A percentile compares a stretch with the other conserved stretches of the same genome.
Conservation (phyloP, 306 rosid species). For the Abrus pulchellus region DNA sequence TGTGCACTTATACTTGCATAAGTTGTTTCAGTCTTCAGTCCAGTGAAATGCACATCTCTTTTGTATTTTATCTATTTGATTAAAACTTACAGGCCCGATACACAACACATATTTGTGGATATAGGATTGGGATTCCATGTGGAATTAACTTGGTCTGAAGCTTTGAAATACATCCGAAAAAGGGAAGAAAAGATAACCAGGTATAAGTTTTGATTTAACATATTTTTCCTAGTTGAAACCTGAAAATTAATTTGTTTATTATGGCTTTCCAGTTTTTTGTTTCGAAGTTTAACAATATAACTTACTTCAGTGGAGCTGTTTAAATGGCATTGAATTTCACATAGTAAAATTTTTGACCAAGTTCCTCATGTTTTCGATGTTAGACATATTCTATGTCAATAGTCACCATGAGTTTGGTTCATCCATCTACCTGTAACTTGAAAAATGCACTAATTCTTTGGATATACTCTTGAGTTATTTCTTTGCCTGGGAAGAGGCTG, state of each 20-base stretch:
- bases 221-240: conserved; percentile 28
- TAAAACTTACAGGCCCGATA: conserved; percentile 72
- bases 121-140: conserved; percentile 95
- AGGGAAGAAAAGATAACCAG: conserved; percentile 81
- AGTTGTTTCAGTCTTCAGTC: conserved; percentile 13
- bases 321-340: conserved; percentile 37
- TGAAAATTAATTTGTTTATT: conserved; percentile 12
- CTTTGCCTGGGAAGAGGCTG: conserved; percentile 1
- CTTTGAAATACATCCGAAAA: conserved; percentile 70
- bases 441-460: not conserved
- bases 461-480: not conserved
- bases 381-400: conserved; percentile 1
- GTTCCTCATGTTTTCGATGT: conserved; percentile 35
- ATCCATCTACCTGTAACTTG: not conserved
- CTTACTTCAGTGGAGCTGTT: conserved; percentile 10
- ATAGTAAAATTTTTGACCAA: conserved; percentile 22
- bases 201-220: conserved; percentile 52
- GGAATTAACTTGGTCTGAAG: conserved; percentile 96
- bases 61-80: conserved; percentile 11
- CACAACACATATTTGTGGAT: conserved; percentile 80
- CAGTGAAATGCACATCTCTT: conserved; percentile 29
- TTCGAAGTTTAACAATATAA: conserved; percentile 17
- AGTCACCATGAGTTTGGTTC: not conserved
- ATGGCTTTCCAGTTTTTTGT: not conserved
- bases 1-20: conserved; percentile 21